phyloP scores from a whole-genome alignment of 345 rosid species.

The Eucalyptus shirleyi region DNA sequence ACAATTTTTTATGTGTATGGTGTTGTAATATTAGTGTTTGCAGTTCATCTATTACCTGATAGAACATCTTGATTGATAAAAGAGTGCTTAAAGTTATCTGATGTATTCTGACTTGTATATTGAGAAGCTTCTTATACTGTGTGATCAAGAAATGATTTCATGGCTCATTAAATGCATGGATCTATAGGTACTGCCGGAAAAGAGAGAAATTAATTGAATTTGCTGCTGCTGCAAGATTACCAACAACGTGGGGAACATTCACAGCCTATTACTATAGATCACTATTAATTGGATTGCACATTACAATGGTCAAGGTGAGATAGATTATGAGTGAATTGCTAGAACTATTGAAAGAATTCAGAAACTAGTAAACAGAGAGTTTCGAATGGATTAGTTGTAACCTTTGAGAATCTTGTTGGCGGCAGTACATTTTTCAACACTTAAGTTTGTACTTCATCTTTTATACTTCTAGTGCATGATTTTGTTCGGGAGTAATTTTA shows the following conservation, averaged over 20 bases:
- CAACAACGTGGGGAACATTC: constrained; percentile 23
- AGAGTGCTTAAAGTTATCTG: too few species aligned
- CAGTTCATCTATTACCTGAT: background rate
- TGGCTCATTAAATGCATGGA: background rate
- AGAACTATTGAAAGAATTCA: background rate
- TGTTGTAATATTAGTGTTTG: rapidly evolving
- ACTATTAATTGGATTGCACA: too few species aligned
- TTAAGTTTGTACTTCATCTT: too few species aligned
- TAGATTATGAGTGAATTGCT: too few species aligned
- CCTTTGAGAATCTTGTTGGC: too few species aligned
- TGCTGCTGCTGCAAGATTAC: constrained; percentile 43
- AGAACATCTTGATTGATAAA: background rate
- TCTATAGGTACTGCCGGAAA: constrained; percentile 58
- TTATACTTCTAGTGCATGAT: too few species aligned
- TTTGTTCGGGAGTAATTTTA: too few species aligned
- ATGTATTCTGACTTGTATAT: background rate
- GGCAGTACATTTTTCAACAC: too few species aligned
- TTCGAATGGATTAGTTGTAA: too few species aligned
- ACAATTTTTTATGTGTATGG: background rate
- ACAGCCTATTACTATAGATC: too few species aligned
- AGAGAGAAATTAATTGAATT: constrained; percentile 59
- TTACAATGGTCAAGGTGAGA: constrained; percentile 18
- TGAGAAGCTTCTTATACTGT: background rate
- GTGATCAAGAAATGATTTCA: background rate
- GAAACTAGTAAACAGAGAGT: background rate